Evolutionary conservation across 1,139 yeast species (phyloP), one percentile per base, ranked within the genome.

Genomic region (Hyphopichia pseudoburtonii): DNA sequence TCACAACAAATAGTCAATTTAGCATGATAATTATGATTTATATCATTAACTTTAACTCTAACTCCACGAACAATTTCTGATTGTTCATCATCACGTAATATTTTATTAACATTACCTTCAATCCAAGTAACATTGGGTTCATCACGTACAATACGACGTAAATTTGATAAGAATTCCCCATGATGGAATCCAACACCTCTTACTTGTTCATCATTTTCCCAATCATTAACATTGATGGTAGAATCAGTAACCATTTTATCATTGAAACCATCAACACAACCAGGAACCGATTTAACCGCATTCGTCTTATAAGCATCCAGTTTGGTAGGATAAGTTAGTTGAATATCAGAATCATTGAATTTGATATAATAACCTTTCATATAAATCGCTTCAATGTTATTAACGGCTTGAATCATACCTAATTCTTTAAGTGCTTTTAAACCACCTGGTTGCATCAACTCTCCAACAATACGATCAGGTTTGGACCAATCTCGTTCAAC

Each of bases 381-480:
- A 19, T 78, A 78, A 15, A 78, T 75, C 10, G 97, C 97, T 34
- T 82, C 92, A 40, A 92, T 92, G 42, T 78, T 78, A 51, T 88
- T 87, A 30, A 92, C 66, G 2, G 95, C 82, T 45, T 80, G 78
- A 19, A 76, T 76, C 86, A 92, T 80, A 4, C 97, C 97, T 24
- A 92, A 68, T 47, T 86, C 82, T 47, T 75, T 70, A 42, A 92
- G 70, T 1, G 96, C 94, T 55, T 84, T 78, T 26, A 90, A 68
- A 11, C 98, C 98, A 19, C 89, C 92, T 4, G 99, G 99, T 61
- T 92, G 99, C 74, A 92, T 74, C 52, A 92, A 73, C 60, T 92
- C 99, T 30, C 99, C 99, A 28, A 92, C 98, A 41, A 92, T 92
- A 50, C 98, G 76, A 60, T 92, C 97, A 1, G 98, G 98, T 58